Evolutionary conservation across 352 stramenopile species (phyloP).

Genomic region (Peronospora tabacina): DNA sequence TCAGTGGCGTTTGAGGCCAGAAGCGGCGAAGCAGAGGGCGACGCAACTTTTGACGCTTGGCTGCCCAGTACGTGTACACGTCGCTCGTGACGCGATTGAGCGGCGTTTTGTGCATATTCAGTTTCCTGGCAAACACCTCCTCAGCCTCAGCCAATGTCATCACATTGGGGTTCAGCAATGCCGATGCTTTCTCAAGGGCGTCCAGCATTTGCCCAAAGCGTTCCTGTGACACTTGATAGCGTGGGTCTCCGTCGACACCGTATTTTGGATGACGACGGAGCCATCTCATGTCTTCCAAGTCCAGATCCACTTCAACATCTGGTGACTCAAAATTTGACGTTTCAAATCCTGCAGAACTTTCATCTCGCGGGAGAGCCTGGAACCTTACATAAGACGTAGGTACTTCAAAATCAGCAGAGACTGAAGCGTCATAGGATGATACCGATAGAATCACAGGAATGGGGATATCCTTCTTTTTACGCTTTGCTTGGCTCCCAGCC

Average conservation of each 20-base stretch:
- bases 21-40: conserved; percentile 92
- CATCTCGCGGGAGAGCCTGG: conserved; percentile 45
- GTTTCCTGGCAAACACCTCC: conserved; percentile 59
- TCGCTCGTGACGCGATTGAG: conserved; percentile 69
- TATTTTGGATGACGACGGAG: conserved; percentile 77
- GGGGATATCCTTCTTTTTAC: conserved; percentile 85
- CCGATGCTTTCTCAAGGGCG: conserved; percentile 77
- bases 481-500: conserved; percentile 27
- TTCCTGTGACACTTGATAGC: conserved; percentile 64
- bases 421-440: conserved; percentile 54
- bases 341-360: conserved; percentile 19
- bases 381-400: conserved; percentile 81
- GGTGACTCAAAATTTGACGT: conserved; percentile 26
- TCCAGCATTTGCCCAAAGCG: conserved; percentile 80
- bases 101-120: conserved; percentile 59
- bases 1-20: conserved; percentile 93
- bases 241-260: conserved; percentile 66
- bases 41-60: conserved; percentile 88
- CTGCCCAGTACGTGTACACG: conserved; percentile 94
- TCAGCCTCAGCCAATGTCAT: conserved; percentile 68
- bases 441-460: conserved; percentile 75
- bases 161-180: conserved; percentile 69
- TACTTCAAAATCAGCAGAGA: conserved; percentile 59
- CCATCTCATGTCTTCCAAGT: conserved; percentile 85
- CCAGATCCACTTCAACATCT: conserved; percentile 67